phyloP scores from a whole-genome alignment of 1,284 basidiomycete species.

The Ceratobasidium sp. region DNA sequence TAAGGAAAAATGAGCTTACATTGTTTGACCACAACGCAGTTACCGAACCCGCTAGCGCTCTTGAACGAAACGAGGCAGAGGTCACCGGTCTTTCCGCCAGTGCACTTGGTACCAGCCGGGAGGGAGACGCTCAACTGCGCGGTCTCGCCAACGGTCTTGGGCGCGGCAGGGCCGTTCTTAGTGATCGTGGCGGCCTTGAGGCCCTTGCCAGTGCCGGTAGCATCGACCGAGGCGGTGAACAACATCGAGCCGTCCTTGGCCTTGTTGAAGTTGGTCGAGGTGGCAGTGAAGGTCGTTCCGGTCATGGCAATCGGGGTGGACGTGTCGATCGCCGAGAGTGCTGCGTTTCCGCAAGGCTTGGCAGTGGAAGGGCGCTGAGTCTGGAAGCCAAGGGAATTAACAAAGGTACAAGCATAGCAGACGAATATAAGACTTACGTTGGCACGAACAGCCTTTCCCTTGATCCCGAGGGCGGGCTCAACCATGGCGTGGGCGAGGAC shows the following conservation, averaged over 20 bases:
- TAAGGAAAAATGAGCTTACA: conserved; percentile 2
- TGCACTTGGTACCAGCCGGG: conserved; percentile 64
- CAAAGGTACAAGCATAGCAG: conserved; percentile 3
- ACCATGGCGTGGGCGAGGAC: conserved; percentile 11
- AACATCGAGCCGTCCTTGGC: conserved; percentile 24
- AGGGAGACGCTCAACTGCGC: conserved; percentile 62
- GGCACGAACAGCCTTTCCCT: neutral
- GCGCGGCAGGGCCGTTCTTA: conserved; percentile 46
- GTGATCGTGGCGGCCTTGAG: conserved; percentile 12
- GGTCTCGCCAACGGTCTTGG: conserved; percentile 55
- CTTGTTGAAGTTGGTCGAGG: conserved; percentile 27
- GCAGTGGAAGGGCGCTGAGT: neutral
- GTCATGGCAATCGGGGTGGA: conserved; percentile 10
- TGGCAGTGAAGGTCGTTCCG: conserved; percentile 27
- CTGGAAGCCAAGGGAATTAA: neutral
- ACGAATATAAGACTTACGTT: neutral
- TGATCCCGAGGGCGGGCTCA: conserved; percentile 1
- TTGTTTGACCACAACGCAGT: conserved; percentile 28
- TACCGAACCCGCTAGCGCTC: conserved; percentile 56
- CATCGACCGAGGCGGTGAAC: conserved; percentile 25
- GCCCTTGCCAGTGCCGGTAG: conserved; percentile 17
- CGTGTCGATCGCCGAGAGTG: conserved; percentile 14
- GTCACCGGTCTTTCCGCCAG: conserved; percentile 62
- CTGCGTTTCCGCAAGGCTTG: conserved; percentile 22
- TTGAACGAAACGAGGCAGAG: conserved; percentile 65